Evolutionary conservation across 1,284 basidiomycete species (phyloP), one percentile per base, ranked within the genome.

Genomic region (Ganoderma sp.): DNA sequence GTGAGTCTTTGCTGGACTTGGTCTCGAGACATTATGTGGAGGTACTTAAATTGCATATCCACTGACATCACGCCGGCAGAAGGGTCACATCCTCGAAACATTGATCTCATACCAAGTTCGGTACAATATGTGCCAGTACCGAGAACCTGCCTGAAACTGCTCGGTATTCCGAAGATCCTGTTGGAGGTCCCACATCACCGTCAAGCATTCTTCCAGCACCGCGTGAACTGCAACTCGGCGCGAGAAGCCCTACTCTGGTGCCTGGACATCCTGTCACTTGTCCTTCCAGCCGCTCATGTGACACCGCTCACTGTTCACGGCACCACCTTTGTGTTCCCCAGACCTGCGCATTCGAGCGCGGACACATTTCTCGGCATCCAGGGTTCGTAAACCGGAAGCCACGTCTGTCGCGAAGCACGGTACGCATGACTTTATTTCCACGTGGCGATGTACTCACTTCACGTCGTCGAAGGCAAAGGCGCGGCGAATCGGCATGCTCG

Each of bases 181-280:
- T 48, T 9, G 9, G 19, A 48, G n/a, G 45, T 25, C 22, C 12
- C 22, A 50, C 48, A 25, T 25, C 1, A 10, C 12, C 22, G 48
- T 50, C 22, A 25, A 10, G 22, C 22, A 50, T 50, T 25, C n/a
- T 22, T 14, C 15, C 48, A 50, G 22, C 48, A 50, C 25, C 22
- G 22, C n/a, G 9, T 25, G 22, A 50, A 50, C 42, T 42, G 12
- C 4, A 42, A 17, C 48, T 50, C 25, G 48, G 48, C 48, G 12
- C 12, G 48, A 50, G 48, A 50, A 50, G 48, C 25, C 9, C 19
- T 45, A 2, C 2, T 25, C 22, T 50, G 48, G 48, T 50, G 22
- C 48, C 48, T 50, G 48, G 48, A 25, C 48, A 25, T 25, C 48
- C 48, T 50, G 48, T 39, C 56, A 58, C 34, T 39, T 58, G 56